Evolutionary conservation across 805 yeast species (phyloP).

Genomic region (Candida namnaoensis): DNA sequence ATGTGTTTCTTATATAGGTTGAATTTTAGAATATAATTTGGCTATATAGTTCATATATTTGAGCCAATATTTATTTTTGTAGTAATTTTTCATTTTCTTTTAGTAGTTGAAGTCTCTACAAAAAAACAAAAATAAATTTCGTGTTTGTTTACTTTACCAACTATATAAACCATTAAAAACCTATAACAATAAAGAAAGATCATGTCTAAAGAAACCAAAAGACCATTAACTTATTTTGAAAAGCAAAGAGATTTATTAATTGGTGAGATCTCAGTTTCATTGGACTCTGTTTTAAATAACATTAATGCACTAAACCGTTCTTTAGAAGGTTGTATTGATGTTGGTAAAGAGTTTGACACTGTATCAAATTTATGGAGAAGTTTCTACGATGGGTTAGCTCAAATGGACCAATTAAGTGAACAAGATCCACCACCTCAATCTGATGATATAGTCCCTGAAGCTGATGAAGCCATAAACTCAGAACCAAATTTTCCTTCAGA

Average conservation of each 20-base stretch:
- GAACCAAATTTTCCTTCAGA: not conserved
- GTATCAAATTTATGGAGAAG: constrained; percentile 65
- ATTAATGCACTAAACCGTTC: constrained; percentile 60
- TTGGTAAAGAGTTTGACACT: constrained; percentile 68
- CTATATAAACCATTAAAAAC: not conserved
- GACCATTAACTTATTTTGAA: constrained; percentile 34
- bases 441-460: not conserved
- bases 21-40: too few relatives aligned
- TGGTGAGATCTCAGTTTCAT: constrained; percentile 46
- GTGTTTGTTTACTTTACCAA: too few relatives aligned
- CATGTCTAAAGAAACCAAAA: not conserved
- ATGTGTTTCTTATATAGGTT: too few relatives aligned
- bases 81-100: too few relatives aligned
- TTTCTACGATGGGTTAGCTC: constrained; percentile 47
- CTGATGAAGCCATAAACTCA: not conserved
- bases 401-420: constrained; percentile 15
- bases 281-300: constrained; percentile 60
- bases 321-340: constrained; percentile 56
- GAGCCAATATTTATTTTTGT: too few relatives aligned
- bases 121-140: too few relatives aligned
- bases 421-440: constrained; percentile 1
- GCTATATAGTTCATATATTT: too few relatives aligned
- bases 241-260: constrained; percentile 49
- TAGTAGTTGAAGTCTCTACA: too few relatives aligned
- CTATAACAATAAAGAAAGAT: not conserved